These are phyloP conservation scores for Botrytis hyacinthi DNA, from an alignment of 2,329 filamentous ascomycete genomes.

Conservation along the genomic window DNA sequence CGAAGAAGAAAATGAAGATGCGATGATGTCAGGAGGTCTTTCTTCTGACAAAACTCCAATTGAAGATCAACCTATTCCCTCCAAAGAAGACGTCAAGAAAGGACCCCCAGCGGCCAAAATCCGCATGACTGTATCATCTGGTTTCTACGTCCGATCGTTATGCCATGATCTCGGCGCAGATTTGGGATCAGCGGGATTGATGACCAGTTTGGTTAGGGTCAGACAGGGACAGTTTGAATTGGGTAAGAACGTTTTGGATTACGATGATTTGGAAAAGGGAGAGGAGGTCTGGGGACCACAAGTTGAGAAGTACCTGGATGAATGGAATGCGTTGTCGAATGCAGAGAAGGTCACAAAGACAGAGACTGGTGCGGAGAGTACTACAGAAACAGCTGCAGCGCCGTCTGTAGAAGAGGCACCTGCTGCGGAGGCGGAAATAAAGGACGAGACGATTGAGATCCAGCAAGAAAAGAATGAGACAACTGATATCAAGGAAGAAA, in stretches of 20 bases:
- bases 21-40: constrained; percentile 38
- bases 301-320: constrained; percentile 55
- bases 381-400: not conserved
- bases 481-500: not conserved
- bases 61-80: constrained; percentile 10
- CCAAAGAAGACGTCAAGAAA: constrained; percentile 32
- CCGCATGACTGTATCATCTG: constrained; percentile 88
- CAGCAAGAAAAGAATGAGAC: not conserved
- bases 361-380: not conserved
- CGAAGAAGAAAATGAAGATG: constrained; percentile 21
- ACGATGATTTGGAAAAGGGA: constrained; percentile 69
- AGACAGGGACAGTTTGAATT: constrained; percentile 80
- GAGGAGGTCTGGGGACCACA: constrained; percentile 82
- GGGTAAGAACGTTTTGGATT: constrained; percentile 73
- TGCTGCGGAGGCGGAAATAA: not conserved
- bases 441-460: not conserved
- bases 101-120: constrained; percentile 76
- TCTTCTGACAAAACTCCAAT: constrained; percentile 25
- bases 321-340: constrained; percentile 29
- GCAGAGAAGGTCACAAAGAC: not conserved
- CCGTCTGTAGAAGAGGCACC: not conserved
- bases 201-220: constrained; percentile 79
- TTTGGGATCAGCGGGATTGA: constrained; percentile 76
- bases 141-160: constrained; percentile 94
- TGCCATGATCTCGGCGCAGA: constrained; percentile 88